Evolutionary conservation across 2,329 filamentous ascomycete genomes (phyloP), one percentile per base, ranked within the genome.

Genomic region (Colletotrichum filicis): DNA sequence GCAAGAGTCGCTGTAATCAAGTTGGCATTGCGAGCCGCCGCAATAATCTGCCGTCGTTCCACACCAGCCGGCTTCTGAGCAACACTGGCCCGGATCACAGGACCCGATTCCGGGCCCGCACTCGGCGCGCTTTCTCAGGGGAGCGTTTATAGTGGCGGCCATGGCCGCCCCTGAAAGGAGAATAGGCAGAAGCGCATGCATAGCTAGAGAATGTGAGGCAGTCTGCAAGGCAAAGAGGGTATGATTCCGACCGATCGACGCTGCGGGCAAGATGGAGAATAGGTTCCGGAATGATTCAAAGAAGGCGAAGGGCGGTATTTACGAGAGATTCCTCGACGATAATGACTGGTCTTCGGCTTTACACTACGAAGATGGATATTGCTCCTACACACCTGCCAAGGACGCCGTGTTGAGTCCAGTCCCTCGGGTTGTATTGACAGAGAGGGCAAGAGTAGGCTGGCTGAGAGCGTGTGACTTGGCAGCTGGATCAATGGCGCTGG

Each of bases 1-100:
- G 79, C 83, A 85, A 52, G 79, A 77, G 67, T 83, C 80, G 71
- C 82, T 82, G 75, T 81, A 85, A 12, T 81, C 79, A 49, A 85
- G 75, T 71, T 84, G 83, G 71, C 83, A 85, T 55, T 78, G 76
- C 4, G 82, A 83, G 35, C 83, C 83, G 57, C 75, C 78, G 70
- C 83, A 85, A 70, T 79, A 83, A 16, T 80, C 79, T 35, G 65
- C 71, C 19, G 76, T 76, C 3, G 77, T 83, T 65, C 83, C 83
- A 77, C 83, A 85, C 75, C 79, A 81, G 46, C 82, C 82, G 63
- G 76, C 76, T 67, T 79, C 81, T 19, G 83, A 84, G 66, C 83
- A 85, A 62, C 83, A 85, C 46, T 74, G 67, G 19, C 80, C 80
- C 11, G 71, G 28, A 35, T 76, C 72, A 70, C 83, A 85, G 37